Evolutionary conservation across 1,139 yeast species (phyloP), one percentile per base, ranked within the genome.

Genomic region (Suhomyces anneliseae): DNA sequence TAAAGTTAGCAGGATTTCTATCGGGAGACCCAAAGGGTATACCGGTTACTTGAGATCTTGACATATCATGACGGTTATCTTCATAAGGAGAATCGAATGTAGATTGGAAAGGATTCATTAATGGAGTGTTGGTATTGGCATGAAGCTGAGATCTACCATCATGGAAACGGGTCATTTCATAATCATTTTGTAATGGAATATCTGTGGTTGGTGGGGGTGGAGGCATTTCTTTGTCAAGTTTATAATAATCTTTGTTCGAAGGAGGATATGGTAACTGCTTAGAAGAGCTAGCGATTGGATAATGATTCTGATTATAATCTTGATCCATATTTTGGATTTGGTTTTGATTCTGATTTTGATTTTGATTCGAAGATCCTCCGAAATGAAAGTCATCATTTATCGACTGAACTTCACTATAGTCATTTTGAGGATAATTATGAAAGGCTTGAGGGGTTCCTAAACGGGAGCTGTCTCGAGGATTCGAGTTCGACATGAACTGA

Each of bases 51-150:
- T 31, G 36, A 9, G 14, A 11, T n/a, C 24, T 12, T 6, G 35
- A 7, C 9, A 8, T 24, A 9, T 12, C 26, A 14, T n/a, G 33
- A 15, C 3, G 4, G 7, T 6, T 10, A 19, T 29, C 12, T n/a
- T 47, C 47, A 27, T 44, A 40, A 27, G 38, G 31, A 7, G 48
- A 27, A 35, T 45, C 48, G 27, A 45, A 39, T 6, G 39, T n/a
- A 14, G 52, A 40, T 4, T 36, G 38, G 32, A 49, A 49, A 1
- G 52, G 52, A 38, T 49, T 44, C 39, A 43, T 48, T 27, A 42
- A 47, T 15, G 49, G 48, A n/a, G 42, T 39, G 9, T 43, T 38
- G 24, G 43, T 33, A 19, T 6, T 29, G 4, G 32, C 32, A 26
- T 40, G 44, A 33, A 37, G 26, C 8, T 36, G 39, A 33, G 27